These are phyloP conservation scores for Pelargonium cotyledonis DNA, from an alignment of 441 rosid species.

Conservation along the genomic window DNA sequence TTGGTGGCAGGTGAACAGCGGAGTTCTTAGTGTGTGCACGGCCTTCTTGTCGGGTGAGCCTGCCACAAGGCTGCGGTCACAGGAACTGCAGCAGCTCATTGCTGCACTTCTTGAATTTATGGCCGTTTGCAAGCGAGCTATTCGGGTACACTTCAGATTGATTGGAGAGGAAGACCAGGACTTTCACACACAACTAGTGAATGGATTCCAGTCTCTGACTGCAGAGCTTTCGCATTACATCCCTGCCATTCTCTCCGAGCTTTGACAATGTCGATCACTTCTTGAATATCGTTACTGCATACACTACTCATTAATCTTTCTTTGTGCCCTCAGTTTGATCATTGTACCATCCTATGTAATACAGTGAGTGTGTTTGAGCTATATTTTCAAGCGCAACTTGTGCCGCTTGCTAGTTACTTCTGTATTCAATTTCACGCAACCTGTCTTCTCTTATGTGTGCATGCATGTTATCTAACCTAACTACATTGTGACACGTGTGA, in stretches of 20 bases:
- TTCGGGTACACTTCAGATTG: conserved; percentile 81
- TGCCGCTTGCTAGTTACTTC: too few species aligned
- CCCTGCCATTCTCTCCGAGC: conserved; percentile 97
- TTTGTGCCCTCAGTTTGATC: background rate
- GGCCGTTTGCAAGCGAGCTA: conserved; percentile 99
- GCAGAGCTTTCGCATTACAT: conserved; percentile 97
- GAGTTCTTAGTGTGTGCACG: conserved; percentile 88
- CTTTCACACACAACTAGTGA: conserved; percentile 95
- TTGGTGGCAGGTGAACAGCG: conserved; percentile 77
- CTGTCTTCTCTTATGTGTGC: too few species aligned
- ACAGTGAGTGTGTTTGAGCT: too few species aligned
- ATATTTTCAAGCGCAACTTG: too few species aligned
- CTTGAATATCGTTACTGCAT: background rate
- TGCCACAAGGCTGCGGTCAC: conserved; percentile 88
- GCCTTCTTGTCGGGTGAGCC: conserved; percentile 99
- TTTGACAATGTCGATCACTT: conserved; percentile 31
- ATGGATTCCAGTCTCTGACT: conserved; percentile 98
- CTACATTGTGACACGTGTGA: too few species aligned
- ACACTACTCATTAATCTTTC: background rate
- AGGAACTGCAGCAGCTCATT: conserved; percentile 93
- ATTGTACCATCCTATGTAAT: too few species aligned
- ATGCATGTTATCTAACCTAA: too few species aligned
- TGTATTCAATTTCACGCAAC: too few species aligned
- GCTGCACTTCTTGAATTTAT: conserved; percentile 96
- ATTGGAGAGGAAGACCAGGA: conserved; percentile 98